Percentiles rank a stretch among this genome's conserved stretches.
phyloP scores from a whole-genome alignment of 768 basidiomycete species.

The Kwoniella shandongensis region DNA sequence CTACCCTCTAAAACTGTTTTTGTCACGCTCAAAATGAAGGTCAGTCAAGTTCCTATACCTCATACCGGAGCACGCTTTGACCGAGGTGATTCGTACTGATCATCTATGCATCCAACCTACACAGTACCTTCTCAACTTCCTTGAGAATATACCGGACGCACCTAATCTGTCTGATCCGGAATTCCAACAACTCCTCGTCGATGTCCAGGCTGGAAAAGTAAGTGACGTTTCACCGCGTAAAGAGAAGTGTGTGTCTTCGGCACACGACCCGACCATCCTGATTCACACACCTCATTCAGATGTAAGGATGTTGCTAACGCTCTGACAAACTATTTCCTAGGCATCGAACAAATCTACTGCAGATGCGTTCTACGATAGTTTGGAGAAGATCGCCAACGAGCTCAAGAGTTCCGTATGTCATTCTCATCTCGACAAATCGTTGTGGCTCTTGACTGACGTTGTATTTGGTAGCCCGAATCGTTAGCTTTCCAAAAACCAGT shows the following conservation, averaged over 20 bases:
- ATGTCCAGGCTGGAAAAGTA: slow-evolving; percentile 86
- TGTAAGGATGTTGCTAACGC: not conserved
- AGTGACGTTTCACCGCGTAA: slow-evolving; percentile 54
- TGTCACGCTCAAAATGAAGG: slow-evolving; percentile 35
- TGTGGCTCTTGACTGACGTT: slow-evolving; percentile 42
- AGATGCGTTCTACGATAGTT: slow-evolving; percentile 89
- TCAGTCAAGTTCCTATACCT: slow-evolving; percentile 21
- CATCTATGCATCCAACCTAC: slow-evolving; percentile 39
- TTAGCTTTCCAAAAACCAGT: slow-evolving; percentile 94
- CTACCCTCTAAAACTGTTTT: not conserved
- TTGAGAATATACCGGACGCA: slow-evolving; percentile 74
- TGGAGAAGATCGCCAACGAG: slow-evolving; percentile 84
- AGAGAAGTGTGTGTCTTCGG: no score
- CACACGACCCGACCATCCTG: no score
- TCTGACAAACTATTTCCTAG: not conserved
- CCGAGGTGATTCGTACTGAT: slow-evolving; percentile 1
- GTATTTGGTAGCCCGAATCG: slow-evolving; percentile 67
- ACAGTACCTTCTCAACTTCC: slow-evolving; percentile 84
- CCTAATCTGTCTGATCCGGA: slow-evolving; percentile 64
- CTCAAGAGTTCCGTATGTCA: slow-evolving; percentile 66
- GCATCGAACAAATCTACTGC: slow-evolving; percentile 62
- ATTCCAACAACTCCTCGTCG: slow-evolving; percentile 75
- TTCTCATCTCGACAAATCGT: slow-evolving; percentile 36
- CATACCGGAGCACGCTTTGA: not conserved
- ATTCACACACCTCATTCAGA: no score